A percentile compares a stretch with the other conserved stretches of the same genome.
These are phyloP conservation scores for Wickerhamiella hasegawae DNA, from an alignment of 805 yeast species.

Conservation along the genomic window DNA sequence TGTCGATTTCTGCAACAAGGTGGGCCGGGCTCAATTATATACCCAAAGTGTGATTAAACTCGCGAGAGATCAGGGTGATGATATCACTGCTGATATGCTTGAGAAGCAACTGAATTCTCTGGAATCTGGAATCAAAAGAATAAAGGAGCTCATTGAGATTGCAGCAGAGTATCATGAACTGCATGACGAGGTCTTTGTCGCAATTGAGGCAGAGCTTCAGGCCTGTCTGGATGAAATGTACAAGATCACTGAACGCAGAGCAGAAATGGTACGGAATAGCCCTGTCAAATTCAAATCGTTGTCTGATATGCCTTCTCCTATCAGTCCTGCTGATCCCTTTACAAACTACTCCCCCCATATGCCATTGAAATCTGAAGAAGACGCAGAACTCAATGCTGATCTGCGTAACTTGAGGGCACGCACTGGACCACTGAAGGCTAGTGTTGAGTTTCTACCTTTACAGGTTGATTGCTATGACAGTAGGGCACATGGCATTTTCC, in stretches of 20 bases:
- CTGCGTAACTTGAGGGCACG: neutral
- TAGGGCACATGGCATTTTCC: conserved; percentile 1
- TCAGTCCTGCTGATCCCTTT: neutral
- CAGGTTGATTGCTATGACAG: conserved; percentile 4
- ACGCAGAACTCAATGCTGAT: no score
- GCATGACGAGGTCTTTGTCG: neutral
- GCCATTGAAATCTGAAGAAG: neutral
- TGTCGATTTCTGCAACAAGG: conserved; percentile 2
- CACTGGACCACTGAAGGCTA: conserved; percentile 4
- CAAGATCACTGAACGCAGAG: neutral
- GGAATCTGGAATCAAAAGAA: neutral
- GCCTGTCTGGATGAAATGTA: neutral
- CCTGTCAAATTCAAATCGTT: no score
- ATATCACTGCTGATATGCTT: neutral
- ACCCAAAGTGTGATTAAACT: neutral
- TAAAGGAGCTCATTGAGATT: conserved; percentile 1
- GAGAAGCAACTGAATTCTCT: neutral
- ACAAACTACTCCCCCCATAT: neutral
- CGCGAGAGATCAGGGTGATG: neutral
- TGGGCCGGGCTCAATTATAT: conserved; percentile 1
- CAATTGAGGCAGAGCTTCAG: conserved; percentile 4
- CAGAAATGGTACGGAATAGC: no score
- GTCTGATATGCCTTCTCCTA: no score
- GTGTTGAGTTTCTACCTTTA: conserved; percentile 5
- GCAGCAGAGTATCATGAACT: conserved; percentile 5